Conservation (phyloP, 2,329 filamentous ascomycete genomes). For the Aspergillus versicolor region DNA sequence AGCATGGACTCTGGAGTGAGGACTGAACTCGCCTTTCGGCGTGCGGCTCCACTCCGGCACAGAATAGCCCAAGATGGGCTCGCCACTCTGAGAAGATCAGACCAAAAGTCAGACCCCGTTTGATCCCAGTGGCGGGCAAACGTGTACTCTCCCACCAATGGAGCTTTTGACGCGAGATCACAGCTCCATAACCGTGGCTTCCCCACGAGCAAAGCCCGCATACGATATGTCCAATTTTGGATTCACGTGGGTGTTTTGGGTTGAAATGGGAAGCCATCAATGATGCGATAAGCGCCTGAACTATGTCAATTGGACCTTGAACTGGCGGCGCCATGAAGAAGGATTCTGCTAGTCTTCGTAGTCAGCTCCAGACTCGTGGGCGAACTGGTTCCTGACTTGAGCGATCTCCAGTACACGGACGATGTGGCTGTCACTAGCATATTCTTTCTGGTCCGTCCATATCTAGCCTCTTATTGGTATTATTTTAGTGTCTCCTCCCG, state of each 20-base stretch:
- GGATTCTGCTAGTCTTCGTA: neutral
- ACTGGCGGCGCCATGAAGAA: neutral
- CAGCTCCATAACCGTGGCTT: no score
- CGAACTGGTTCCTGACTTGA: neutral
- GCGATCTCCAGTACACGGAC: neutral
- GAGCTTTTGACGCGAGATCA: neutral
- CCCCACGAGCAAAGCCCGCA: neutral
- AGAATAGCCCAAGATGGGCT: neutral
- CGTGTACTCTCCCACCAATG: neutral
- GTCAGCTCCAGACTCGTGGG: neutral
- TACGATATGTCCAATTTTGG: neutral
- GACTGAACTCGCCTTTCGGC: neutral
- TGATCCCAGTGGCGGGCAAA: neutral
- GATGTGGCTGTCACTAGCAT: neutral
- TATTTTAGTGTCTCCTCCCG: neutral
- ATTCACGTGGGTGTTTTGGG: neutral
- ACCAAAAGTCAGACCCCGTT: no score
- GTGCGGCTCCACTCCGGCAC: neutral
- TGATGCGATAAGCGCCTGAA: neutral
- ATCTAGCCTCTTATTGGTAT: neutral
- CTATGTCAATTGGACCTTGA: neutral
- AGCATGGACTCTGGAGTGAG: neutral
- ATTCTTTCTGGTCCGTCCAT: neutral
- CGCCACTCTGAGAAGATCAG: neutral
- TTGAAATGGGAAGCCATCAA: neutral